phyloP scores from a whole-genome alignment of 768 basidiomycete species.

The Daedaleopsis nitida region DNA sequence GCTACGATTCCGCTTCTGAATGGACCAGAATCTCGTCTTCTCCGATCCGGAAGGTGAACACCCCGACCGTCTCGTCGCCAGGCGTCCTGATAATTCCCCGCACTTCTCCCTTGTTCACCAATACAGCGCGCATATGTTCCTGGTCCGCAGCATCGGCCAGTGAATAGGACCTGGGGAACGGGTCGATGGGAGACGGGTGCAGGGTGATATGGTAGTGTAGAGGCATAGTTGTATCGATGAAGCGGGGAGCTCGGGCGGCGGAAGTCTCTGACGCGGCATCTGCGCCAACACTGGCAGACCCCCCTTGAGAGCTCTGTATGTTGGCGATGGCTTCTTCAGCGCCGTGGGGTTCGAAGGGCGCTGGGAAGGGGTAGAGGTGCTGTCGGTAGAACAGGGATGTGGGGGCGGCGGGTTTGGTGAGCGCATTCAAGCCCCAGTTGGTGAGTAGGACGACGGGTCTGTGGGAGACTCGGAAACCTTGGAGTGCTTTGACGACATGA shows the following conservation, averaged over 20 bases:
- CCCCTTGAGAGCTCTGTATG: slow-evolving; percentile 6
- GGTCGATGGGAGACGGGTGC: slow-evolving; percentile 26
- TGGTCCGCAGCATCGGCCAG: slow-evolving; percentile 9
- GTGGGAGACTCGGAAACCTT: slow-evolving; percentile 49
- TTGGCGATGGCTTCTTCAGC: slow-evolving; percentile 8
- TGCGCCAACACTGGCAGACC: background rate
- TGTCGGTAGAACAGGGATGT: slow-evolving; percentile 46
- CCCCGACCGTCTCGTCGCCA: slow-evolving; percentile 2
- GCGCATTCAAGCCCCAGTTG: slow-evolving; percentile 57
- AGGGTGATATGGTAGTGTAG: slow-evolving; percentile 45
- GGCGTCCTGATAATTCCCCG: slow-evolving; percentile 21
- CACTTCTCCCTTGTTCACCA: slow-evolving; percentile 16
- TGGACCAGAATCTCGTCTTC: slow-evolving; percentile 14
- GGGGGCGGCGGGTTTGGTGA: slow-evolving; percentile 18
- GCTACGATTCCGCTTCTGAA: slow-evolving; percentile 1
- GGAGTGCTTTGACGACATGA: slow-evolving; percentile 51
- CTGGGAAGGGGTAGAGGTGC: slow-evolving; percentile 51
- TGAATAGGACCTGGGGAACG: slow-evolving; percentile 14
- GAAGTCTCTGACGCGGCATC: background rate
- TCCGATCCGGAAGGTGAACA: slow-evolving; percentile 20
- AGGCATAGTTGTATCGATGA: slow-evolving; percentile 22
- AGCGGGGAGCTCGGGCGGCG: slow-evolving; percentile 8
- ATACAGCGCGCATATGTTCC: slow-evolving; percentile 5
- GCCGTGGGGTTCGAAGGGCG: slow-evolving; percentile 28
- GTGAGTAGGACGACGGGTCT: slow-evolving; percentile 55